phyloP scores from a whole-genome alignment of 345 rosid species.

The Adansonia digitata region DNA sequence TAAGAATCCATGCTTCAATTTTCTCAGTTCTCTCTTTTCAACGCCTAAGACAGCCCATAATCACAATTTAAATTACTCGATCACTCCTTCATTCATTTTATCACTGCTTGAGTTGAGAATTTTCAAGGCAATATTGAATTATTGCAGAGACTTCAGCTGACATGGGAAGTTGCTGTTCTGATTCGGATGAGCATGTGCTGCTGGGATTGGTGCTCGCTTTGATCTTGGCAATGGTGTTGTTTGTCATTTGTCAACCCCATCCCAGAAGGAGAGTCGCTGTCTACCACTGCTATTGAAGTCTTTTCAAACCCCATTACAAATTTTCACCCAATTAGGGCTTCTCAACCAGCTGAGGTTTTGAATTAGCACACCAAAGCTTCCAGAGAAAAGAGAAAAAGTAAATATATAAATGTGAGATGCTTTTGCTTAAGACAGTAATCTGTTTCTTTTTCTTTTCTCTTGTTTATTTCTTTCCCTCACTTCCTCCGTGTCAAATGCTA shows the following conservation, averaged over 20 bases:
- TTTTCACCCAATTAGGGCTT: not conserved
- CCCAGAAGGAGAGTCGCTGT: slow-evolving; percentile 25
- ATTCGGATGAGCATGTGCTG: slow-evolving; percentile 18
- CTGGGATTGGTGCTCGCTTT: slow-evolving; percentile 10
- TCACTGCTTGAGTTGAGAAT: not conserved
- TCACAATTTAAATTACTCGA: no score
- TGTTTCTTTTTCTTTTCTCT: not conserved
- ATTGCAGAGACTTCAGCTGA: no score
- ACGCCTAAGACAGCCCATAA: no score
- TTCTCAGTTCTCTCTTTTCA: no score
- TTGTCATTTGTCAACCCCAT: slow-evolving; percentile 20
- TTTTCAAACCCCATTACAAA: not conserved
- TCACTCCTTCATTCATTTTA: not conserved
- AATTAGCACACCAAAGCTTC: not conserved
- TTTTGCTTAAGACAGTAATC: not conserved
- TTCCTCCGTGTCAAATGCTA: not conserved
- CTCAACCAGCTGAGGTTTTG: no score
- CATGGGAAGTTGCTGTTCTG: slow-evolving; percentile 37
- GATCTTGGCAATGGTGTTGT: slow-evolving; percentile 26
- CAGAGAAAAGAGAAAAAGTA: no score
- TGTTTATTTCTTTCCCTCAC: not conserved
- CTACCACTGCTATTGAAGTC: slow-evolving; percentile 21
- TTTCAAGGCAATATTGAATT: not conserved
- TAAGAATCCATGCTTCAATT: not conserved
- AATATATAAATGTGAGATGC: not conserved